Base-by-base conservation (phyloP, 1,139 yeast species). In the Hansenula anomala region DNA sequence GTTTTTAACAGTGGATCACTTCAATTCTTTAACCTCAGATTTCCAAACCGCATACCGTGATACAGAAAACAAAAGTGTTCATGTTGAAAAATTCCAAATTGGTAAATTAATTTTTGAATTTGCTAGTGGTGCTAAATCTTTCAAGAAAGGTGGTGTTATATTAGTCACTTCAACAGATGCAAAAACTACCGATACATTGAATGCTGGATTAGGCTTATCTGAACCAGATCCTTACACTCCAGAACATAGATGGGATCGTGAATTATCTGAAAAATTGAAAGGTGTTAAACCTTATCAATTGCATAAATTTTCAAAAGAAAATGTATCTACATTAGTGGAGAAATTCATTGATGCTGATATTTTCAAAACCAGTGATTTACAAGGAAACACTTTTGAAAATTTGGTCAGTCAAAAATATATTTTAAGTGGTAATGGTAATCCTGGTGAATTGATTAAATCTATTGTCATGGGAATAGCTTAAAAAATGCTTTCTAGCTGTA, bases 401-500 rank as follows among this genome's bases (percentile, higher is more conserved):
- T 52, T 73, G 29, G 59, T 67, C 4, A 62, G 66, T 33, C 76
- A 80, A 51, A 76, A 77, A 54, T 78, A 79, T 54, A 73, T 77
- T 47, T 56, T 80, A 27, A 73, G 84, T 47, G 90, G 95, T 36
- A 78, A 82, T 48, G 96, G 96, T 50, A 87, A 85, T 60, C 90
- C 95, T 30, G 73, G 84, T 41, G 78, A 75, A 47, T 61, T 86
- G 45, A 60, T 83, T 44, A 79, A 69, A 54, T 68, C 75, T 40
- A 63, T 69, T 49, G 64, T 67, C 18, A 41, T 53, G 49, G 47
- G 27, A 13, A 16, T 24, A 8, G 24, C 8, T 6, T 20, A 6
- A 20, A 6, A 20, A 20, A 20, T 20, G 9, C 9, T 6, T 20
- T 6, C 9, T 20, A 6, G 8, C 9, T 20, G 22, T 20, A 20